phyloP scores from a whole-genome alignment of 1,284 basidiomycete species.

The Cutaneotrichosporon cyanovorans region DNA sequence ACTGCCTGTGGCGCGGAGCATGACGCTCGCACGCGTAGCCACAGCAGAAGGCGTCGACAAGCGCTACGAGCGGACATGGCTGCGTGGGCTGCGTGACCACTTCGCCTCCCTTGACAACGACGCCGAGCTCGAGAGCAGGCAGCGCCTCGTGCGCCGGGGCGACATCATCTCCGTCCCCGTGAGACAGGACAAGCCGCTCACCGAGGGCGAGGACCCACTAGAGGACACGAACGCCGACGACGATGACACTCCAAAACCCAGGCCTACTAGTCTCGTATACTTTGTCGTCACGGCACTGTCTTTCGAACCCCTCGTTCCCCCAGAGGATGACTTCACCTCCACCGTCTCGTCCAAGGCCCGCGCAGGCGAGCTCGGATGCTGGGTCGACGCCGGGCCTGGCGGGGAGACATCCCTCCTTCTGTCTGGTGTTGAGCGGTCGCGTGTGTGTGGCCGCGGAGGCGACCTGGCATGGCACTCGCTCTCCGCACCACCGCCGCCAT shows the following conservation, averaged over 20 bases:
- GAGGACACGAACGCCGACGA: constrained; percentile 38
- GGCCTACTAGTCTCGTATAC: constrained; percentile 52
- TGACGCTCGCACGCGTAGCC: constrained; percentile 76
- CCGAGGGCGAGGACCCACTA: constrained; percentile 32
- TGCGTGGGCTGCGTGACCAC: constrained; percentile 60
- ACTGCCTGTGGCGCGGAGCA: constrained; percentile 62
- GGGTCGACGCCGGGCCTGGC: constrained; percentile 64
- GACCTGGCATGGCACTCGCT: constrained; percentile 29
- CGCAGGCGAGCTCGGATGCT: constrained; percentile 71
- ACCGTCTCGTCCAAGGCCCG: constrained; percentile 41
- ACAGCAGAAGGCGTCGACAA: constrained; percentile 70
- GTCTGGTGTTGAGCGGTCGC: constrained; percentile 49
- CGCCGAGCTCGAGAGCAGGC: constrained; percentile 4
- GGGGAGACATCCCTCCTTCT: constrained; percentile 50
- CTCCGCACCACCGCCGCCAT: constrained; percentile 20
- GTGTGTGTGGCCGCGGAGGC: constrained; percentile 17
- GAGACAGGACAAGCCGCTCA: constrained; percentile 51
- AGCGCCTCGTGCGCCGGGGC: constrained; percentile 64
- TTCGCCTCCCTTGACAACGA: constrained; percentile 51
- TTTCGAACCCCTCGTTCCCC: constrained; percentile 49
- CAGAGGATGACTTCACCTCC: constrained; percentile 46
- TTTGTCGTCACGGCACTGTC: constrained; percentile 76
- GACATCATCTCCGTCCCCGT: constrained; percentile 72
- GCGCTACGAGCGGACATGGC: constrained; percentile 62
- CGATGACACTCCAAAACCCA: constrained; percentile 21